A percentile compares a stretch with the other conserved stretches of the same genome.
phyloP scores from a whole-genome alignment of 1,284 basidiomycete genomes.

The Ustilago curta region DNA sequence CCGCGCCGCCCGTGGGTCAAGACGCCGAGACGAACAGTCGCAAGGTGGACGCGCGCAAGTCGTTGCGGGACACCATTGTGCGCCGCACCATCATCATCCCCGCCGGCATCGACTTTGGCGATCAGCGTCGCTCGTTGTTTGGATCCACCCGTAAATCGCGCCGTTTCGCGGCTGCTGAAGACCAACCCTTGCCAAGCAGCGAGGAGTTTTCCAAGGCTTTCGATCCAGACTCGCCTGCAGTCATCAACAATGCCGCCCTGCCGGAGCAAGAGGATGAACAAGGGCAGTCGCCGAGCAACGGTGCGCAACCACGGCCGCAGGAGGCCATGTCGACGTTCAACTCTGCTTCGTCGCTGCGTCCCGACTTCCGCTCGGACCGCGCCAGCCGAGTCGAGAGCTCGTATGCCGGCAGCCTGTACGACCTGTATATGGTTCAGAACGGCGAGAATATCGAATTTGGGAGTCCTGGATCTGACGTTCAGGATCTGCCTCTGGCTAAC shows the following conservation, averaged over 20 bases:
- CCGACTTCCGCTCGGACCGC: slow-evolving; percentile 20
- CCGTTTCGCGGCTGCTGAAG: slow-evolving; percentile 24
- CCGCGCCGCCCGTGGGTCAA: neutral
- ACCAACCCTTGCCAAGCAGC: slow-evolving; percentile 33
- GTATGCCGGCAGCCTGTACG: slow-evolving; percentile 61
- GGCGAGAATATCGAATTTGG: slow-evolving; percentile 22
- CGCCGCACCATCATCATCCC: slow-evolving; percentile 64
- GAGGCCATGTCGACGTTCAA: slow-evolving; percentile 16
- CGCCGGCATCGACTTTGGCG: slow-evolving; percentile 31
- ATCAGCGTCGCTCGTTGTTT: slow-evolving; percentile 40
- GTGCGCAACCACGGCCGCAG: neutral
- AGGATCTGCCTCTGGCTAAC: neutral
- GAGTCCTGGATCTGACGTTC: slow-evolving; percentile 18
- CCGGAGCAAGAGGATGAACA: slow-evolving; percentile 7
- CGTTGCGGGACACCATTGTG: slow-evolving; percentile 58
- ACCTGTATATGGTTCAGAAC: slow-evolving; percentile 44
- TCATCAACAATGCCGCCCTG: neutral
- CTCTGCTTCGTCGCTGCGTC: slow-evolving; percentile 25
- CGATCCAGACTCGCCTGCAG: neutral
- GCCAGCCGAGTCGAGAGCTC: slow-evolving; percentile 35
- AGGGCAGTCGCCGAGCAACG: neutral
- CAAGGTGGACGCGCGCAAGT: slow-evolving; percentile 36
- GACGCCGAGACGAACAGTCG: neutral
- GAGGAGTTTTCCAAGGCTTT: neutral
- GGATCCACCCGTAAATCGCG: slow-evolving; percentile 50